Evolutionary conservation across 148 eudicot species (phyloP), one percentile per base, ranked within the genome.

Genomic region (Dysphania ambrosioides): DNA sequence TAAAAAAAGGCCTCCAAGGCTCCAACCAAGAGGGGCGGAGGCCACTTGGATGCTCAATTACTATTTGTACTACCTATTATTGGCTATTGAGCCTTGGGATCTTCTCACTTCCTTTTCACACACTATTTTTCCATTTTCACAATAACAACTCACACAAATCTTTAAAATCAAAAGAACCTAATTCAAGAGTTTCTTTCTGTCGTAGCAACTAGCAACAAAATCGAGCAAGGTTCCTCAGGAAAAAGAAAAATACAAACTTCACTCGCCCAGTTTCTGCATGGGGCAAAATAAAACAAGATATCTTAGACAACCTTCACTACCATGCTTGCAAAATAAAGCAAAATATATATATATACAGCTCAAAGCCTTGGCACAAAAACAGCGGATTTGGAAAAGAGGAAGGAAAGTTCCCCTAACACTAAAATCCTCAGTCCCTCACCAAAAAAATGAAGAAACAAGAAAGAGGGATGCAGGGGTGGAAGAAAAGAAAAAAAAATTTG

Each of bases 261-360:
- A 8, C 7, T n/a, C n/a, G 53, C 71, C 55, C 23, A 42, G 1
- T 67, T 67, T 23, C 71, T 40, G 32, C 71, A 67, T 23, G 30
- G 53, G 41, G 9, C 29, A 67, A 40, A 67, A 41, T 64, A 5
- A 42, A 41, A n/a, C 10, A 67, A 68, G 56, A 67, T 55, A 56
- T 29, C 72, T 40, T 26, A 75, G 51, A 76, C 66, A 35, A 67
- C 58, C 30, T 63, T 77, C 27, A 31, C 74, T 70, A 8, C 26
- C 64, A 68, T 27, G 15, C 61, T 40, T 29, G 68, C 72, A 75
- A 70, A 32, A 68, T n/a, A n/a, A n/a, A n/a, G n/a, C n/a, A n/a
- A n/a, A n/a, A n/a, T n/a, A n/a, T n/a, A n/a, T 44, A 60, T 70
- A 70, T 77, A 77, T 77, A 77, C 79, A 77, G 68, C 79, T 38